These are phyloP conservation scores for Rhytidhysteron rufulum DNA, from an alignment of 2,329 filamentous ascomycete species.

Conservation along the genomic window DNA sequence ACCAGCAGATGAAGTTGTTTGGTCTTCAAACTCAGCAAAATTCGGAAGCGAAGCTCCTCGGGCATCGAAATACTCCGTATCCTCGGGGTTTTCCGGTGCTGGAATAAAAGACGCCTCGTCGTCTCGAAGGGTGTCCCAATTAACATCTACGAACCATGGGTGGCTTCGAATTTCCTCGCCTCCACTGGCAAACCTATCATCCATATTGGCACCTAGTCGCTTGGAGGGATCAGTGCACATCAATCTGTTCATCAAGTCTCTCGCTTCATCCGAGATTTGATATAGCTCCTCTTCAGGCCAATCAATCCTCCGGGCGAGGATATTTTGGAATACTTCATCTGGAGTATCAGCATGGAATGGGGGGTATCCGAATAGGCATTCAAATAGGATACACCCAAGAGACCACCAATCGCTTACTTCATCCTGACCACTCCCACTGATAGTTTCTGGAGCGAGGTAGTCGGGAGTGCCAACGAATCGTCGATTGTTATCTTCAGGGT, in stretches of 20 bases:
- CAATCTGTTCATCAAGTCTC: constrained; percentile 89
- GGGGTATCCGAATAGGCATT: constrained; percentile 88
- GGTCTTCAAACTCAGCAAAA: constrained; percentile 92
- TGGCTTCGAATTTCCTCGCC: constrained; percentile 89
- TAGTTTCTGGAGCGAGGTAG: constrained; percentile 94
- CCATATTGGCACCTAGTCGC: constrained; percentile 78
- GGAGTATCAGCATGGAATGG: constrained; percentile 89
- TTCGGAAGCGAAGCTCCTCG: constrained; percentile 87
- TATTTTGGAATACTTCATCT: constrained; percentile 95
- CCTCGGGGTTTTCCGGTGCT: constrained; percentile 86
- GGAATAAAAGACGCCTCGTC: constrained; percentile 96
- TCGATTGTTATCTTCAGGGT: constrained; percentile 87
- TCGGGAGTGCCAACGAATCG: constrained; percentile 96
- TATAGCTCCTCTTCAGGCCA: constrained; percentile 84
- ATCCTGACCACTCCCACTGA: constrained; percentile 91
- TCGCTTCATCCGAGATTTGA: constrained; percentile 75
- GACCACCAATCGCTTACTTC: constrained; percentile 99
- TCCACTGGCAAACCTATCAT: constrained; percentile 77
- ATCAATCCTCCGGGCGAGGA: constrained; percentile 80
- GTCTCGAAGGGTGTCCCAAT: constrained; percentile 88
- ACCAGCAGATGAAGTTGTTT: constrained; percentile 67
- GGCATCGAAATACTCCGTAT: constrained; percentile 96
- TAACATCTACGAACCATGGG: constrained; percentile 80
- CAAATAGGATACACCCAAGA: constrained; percentile 95
- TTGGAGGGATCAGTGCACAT: constrained; percentile 80